A percentile compares a stretch with the other conserved stretches of the same genome.
Conservation (phyloP, 192 early-diverging fungal genomes). For the Funneliformis mosseae region DNA sequence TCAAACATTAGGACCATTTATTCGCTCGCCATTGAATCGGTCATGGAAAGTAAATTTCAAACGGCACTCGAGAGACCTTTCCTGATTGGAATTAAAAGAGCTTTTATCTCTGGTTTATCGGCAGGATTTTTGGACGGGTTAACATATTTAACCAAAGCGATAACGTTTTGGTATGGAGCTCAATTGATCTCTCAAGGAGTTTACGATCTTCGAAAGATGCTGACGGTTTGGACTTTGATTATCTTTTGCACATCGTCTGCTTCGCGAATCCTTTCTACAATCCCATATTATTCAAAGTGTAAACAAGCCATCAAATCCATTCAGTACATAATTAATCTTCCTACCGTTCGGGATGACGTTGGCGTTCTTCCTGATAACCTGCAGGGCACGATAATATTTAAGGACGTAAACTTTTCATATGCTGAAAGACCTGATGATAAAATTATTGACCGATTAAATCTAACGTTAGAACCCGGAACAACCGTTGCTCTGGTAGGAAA, state of each 20-base stretch:
- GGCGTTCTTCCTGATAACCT: conserved; percentile 36
- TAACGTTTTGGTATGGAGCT: conserved; percentile 32
- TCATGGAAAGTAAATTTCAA: conserved; percentile 10
- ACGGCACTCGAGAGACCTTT: conserved; percentile 9
- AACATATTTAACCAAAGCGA: conserved; percentile 24
- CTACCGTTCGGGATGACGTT: background rate
- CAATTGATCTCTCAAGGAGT: conserved; percentile 4
- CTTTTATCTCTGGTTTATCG: background rate
- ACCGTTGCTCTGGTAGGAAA: conserved; percentile 25
- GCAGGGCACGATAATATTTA: conserved; percentile 56
- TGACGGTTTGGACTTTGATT: conserved; percentile 26
- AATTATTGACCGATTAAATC: conserved; percentile 56
- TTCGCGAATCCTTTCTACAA: background rate
- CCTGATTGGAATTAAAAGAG: conserved; percentile 15
- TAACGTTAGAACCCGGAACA: conserved; percentile 56
- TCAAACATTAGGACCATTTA: conserved; percentile 20
- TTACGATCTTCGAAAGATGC: conserved; percentile 26
- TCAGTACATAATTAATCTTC: conserved; percentile 5
- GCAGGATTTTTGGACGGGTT: conserved; percentile 11
- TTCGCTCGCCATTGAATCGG: conserved; percentile 4
- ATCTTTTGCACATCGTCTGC: conserved; percentile 32
- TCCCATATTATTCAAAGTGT: conserved; percentile 24
- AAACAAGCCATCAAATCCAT: conserved; percentile 28
- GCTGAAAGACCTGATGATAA: conserved; percentile 59
- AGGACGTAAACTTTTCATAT: conserved; percentile 66